Evolutionary conservation across 176 grass and related monocot genomes (phyloP).

Genomic region (Miscanthus lutarioriparius): DNA sequence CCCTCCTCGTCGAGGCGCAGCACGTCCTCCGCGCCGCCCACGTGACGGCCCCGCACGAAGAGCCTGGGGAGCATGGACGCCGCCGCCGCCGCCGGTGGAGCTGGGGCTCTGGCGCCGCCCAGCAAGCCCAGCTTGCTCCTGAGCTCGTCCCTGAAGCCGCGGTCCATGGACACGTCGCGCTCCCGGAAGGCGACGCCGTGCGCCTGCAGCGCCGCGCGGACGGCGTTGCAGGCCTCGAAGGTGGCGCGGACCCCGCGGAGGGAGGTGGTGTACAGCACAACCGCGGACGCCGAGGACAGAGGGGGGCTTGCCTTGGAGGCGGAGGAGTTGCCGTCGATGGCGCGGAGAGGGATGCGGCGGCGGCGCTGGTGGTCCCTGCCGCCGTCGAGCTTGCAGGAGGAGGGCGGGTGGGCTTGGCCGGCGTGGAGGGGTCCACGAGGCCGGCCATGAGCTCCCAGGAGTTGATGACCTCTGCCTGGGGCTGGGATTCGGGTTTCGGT

Average conservation of each 20-base stretch:
- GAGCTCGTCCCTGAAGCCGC: conserved; percentile 68
- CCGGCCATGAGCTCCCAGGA: conserved; percentile 81
- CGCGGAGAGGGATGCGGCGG: conserved; percentile 1
- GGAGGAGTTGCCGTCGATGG: conserved; percentile 13
- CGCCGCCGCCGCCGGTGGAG: no score
- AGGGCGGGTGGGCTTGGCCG: not conserved
- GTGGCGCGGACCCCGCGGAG: conserved; percentile 65
- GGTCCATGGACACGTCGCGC: conserved; percentile 76
- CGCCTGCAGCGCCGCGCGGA: conserved; percentile 49
- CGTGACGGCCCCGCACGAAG: conserved; percentile 54
- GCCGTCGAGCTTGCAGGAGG: not conserved
- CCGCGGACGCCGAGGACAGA: not conserved
- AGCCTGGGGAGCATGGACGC: conserved; percentile 35
- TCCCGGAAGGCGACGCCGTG: conserved; percentile 58
- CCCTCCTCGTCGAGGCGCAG: conserved; percentile 62
- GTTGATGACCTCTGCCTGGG: conserved; percentile 58
- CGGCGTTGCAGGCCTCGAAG: conserved; percentile 73
- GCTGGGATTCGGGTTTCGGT: not conserved
- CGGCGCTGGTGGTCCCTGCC: not conserved
- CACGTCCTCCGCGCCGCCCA: conserved; percentile 53
- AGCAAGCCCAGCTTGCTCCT: not conserved
- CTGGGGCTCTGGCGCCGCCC: not conserved
- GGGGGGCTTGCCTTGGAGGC: not conserved
- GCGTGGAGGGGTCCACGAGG: conserved; percentile 54
- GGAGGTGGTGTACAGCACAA: conserved; percentile 66